Evolutionary conservation across 2,329 filamentous ascomycete genomes (phyloP), one percentile per base, ranked within the genome.

Genomic region (Arthroderma sp.): DNA sequence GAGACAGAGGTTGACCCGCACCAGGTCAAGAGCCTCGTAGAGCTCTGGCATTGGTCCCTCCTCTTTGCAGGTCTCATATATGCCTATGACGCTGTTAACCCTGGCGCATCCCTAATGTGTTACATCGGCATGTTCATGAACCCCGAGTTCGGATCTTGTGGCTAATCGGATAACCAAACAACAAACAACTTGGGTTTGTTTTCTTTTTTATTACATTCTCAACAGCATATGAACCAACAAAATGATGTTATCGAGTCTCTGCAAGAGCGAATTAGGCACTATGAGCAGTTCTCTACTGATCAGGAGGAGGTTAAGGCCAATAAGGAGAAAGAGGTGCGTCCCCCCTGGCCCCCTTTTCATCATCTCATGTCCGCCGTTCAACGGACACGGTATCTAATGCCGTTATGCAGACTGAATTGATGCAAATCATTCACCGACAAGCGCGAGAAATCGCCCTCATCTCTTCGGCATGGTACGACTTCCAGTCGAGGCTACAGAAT

Each of bases 391-490:
- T 23, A 37, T 37, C 37, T 41, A 37, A 41, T 51, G 39, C 7
- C 31, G 41, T n/a, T 63, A 19, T 15, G 15, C 41, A 74, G 72
- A 61, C 68, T 58, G 70, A 73, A 63, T 68, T 74, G 19, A 70
- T 73, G 60, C 68, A 67, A 57, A 67, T 67, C 43, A 72, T 74
- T 56, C 68, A 73, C 28, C 66, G 67, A 54, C 71, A 73, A 63
- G 66, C 70, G 28, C 72, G 73, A 35, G 74, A 77, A 61, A 68
- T 77, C 28, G 66, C 67, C 41, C 70, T 77, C 43, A 71, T 77
- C 56, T 72, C 70, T 57, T 75, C 74, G 5, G 74, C 74, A 8
- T 77, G 74, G 74, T 75, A 74, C 60, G 71, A 76, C 54, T 68
- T 76, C 49, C 73, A 76, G 57, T 70, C 71, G 56, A 71, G 74